phyloP scores from a whole-genome alignment of 495 filamentous ascomycete species.

The Xylaria telfairii region DNA sequence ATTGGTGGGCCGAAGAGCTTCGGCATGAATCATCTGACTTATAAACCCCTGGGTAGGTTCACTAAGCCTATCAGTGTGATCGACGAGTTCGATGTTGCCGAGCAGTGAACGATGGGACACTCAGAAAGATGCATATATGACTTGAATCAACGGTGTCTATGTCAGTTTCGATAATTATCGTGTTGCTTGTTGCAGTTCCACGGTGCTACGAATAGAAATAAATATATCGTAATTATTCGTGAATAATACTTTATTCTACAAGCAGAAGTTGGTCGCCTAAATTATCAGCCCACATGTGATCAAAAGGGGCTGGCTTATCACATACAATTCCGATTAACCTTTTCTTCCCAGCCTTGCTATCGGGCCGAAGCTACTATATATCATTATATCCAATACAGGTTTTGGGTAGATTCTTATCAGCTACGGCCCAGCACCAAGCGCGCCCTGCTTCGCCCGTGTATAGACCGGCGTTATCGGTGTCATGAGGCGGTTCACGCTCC shows the following conservation, averaged over 20 bases:
- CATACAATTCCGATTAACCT: neutral
- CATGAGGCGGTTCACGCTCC: neutral
- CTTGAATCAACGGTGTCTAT: no score
- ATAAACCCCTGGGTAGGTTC: constrained; percentile 55
- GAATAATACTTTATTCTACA: neutral
- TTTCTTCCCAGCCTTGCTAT: neutral
- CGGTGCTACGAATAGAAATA: neutral
- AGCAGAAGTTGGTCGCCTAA: neutral
- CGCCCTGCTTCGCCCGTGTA: constrained; percentile 35
- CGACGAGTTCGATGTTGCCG: constrained; percentile 52
- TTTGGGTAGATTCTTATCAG: constrained; percentile 11
- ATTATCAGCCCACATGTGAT: neutral
- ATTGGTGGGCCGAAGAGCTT: constrained; percentile 61
- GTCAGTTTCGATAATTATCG: no score
- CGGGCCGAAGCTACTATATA: constrained; percentile 3
- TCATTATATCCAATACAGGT: constrained; percentile 38
- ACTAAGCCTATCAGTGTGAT: constrained; percentile 58
- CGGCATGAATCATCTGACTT: constrained; percentile 56
- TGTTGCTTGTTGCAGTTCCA: no score
- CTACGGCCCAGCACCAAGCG: constrained; percentile 34
- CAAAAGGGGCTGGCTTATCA: neutral
- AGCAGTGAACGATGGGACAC: constrained; percentile 42
- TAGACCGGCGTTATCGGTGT: constrained; percentile 22
- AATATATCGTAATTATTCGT: neutral
- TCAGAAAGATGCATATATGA: neutral